These are phyloP conservation scores for Gaultheria prostrata DNA, from an alignment of 148 eudicot species.

Conservation along the genomic window DNA sequence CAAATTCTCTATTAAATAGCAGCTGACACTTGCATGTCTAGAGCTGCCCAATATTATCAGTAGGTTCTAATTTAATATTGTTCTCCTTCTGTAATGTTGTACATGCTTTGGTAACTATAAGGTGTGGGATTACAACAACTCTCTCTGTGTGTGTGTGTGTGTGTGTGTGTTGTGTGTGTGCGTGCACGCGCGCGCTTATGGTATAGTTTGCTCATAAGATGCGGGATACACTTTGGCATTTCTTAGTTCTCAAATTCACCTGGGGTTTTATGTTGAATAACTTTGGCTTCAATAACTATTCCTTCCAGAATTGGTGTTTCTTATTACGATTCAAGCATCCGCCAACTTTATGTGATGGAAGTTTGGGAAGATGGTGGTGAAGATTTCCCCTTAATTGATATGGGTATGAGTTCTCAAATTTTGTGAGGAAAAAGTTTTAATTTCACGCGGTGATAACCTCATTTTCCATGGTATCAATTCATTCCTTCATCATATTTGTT, in stretches of 20 bases:
- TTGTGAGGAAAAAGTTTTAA: background rate
- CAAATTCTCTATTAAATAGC: constrained; percentile 1
- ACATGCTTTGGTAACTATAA: background rate
- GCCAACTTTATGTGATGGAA: constrained; percentile 88
- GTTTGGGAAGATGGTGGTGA: constrained; percentile 77
- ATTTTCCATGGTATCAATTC: background rate
- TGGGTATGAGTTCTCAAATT: constrained; percentile 49
- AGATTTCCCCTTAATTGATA: constrained; percentile 72
- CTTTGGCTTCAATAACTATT: background rate
- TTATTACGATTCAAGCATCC: constrained; percentile 68
- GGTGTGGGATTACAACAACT: background rate
- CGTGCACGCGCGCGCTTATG: too few relatives aligned
- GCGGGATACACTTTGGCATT: background rate
- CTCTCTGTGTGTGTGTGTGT: too few relatives aligned
- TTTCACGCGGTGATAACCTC: constrained; percentile 1
- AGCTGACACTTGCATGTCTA: background rate
- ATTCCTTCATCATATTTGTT: background rate
- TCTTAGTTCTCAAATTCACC: background rate
- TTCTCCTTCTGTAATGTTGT: background rate
- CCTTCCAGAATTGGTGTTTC: constrained; percentile 78
- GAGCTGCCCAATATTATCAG: background rate
- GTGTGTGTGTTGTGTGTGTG: too few relatives aligned
- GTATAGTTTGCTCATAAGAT: background rate
- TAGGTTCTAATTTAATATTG: background rate
- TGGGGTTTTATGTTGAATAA: background rate